Base-by-base conservation (phyloP, 805 yeast species). In the Myxozyma lipomycoides region DNA sequence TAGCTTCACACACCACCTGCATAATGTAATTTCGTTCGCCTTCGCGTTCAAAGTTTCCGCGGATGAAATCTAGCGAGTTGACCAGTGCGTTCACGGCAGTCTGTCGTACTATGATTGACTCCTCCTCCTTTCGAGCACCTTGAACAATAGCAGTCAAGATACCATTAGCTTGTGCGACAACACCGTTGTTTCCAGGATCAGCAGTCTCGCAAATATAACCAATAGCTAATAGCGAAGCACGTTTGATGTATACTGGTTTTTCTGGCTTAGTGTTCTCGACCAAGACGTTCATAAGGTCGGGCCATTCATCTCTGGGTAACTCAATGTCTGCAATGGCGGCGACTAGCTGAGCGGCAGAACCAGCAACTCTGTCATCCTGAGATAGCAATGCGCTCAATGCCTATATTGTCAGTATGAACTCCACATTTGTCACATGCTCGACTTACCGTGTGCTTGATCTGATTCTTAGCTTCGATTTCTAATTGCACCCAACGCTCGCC, bases 1-100 rank as follows among this genome's bases (percentile, higher is more conserved):
- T 90, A 17, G 97, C 96, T 71, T 93, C 98, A 72, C 98, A 93
- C 15, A 93, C 97, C 39, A 93, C 97, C 74, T 89, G 96, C 98
- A 93, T 93, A 68, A 93, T 86, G 70, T 85, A 89, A 68, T 93
- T 90, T 65, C 98, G 81, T 74, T 93, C 98, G 54, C 93, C 95
- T 65, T 91, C 98, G 52, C 85, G 78, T 61, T 82, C 89, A 74
- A 93, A 93, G 70, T 93, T 93, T 63, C 76, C 78, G 55, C 84
- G 81, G 70, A 93, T 88, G 68, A 91, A 93, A 59, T 84, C 95
- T 61, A 93, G 77, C 26, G 98, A 89, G 70, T 85, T 86, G 40
- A 86, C 95, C 55, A 93, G 78, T 1, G 98, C 96, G 65, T 86
- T 86, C 60, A 93, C 75, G 1, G 98, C 98, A 4, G 97, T 86